phyloP scores from a whole-genome alignment of 2,329 filamentous ascomycete species.

The Colletotrichum tamarilloi region DNA sequence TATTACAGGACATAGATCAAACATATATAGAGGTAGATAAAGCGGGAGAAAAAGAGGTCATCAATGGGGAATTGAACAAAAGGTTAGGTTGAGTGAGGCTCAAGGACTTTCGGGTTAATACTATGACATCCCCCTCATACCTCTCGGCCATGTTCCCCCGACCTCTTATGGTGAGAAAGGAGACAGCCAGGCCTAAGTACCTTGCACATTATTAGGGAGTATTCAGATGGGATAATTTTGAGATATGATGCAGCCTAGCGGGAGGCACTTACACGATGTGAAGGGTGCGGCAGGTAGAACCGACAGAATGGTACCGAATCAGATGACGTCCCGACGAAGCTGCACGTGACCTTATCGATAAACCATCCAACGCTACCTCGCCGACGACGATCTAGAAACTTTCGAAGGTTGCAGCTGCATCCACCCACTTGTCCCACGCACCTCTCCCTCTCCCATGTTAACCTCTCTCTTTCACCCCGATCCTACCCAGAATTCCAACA shows the following conservation, averaged over 20 bases:
- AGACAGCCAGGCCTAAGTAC: neutral
- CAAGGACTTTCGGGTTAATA: too few species aligned
- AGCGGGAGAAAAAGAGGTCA: too few species aligned
- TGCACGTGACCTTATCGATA: slow-evolving; percentile 36
- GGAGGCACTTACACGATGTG: neutral
- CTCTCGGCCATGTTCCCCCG: neutral
- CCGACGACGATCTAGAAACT: neutral
- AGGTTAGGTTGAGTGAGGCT: too few species aligned
- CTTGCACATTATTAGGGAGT: too few species aligned
- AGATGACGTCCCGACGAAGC: neutral
- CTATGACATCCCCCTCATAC: too few species aligned
- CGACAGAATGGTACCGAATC: neutral
- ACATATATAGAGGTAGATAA: too few species aligned
- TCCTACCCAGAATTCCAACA: too few species aligned
- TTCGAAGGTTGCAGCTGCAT: neutral
- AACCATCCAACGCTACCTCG: neutral
- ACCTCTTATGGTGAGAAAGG: neutral
- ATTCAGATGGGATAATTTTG: too few species aligned
- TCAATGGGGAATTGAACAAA: too few species aligned
- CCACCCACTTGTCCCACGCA: neutral
- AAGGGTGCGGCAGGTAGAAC: neutral
- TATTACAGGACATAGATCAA: too few species aligned
- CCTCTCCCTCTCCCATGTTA: neutral
- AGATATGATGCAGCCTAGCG: neutral
- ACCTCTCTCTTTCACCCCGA: neutral